phyloP scores from a whole-genome alignment of 2,329 filamentous ascomycete species.

The Tolypocladium tundrense region DNA sequence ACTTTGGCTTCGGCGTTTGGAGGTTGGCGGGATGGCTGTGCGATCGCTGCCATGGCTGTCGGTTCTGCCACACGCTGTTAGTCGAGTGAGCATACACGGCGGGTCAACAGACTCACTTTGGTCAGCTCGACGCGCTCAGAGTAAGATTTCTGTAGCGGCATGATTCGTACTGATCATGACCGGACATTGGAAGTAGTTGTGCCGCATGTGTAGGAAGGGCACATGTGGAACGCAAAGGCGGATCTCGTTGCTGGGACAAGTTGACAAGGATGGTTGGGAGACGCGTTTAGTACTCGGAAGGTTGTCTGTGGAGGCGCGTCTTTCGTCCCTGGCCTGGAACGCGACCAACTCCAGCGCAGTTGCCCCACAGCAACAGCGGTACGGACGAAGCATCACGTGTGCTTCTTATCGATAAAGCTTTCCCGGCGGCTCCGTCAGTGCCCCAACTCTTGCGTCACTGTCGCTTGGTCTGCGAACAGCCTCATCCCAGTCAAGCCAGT shows the following conservation, averaged over 20 bases:
- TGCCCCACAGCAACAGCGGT: background rate
- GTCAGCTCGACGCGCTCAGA: conserved; percentile 22
- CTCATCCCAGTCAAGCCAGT: background rate
- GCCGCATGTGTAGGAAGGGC: conserved; percentile 1
- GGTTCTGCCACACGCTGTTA: conserved; percentile 17
- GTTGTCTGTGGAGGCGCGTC: background rate
- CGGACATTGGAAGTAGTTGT: conserved; percentile 9
- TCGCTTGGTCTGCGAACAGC: background rate
- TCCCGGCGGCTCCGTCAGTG: background rate
- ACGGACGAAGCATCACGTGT: background rate
- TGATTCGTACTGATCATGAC: conserved; percentile 10
- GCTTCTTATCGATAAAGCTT: background rate
- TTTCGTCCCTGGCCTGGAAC: background rate
- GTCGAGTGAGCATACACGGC: conserved; percentile 6
- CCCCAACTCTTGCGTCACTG: background rate
- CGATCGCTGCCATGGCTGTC: conserved; percentile 42
- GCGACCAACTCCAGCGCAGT: background rate
- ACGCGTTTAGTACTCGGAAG: background rate
- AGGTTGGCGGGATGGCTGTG: conserved; percentile 37
- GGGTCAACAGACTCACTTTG: conserved; percentile 16
- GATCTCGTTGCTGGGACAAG: background rate
- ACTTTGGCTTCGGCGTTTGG: conserved; percentile 22
- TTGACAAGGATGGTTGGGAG: background rate
- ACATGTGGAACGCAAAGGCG: background rate
- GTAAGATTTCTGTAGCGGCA: conserved; percentile 32